phyloP scores from a whole-genome alignment of 164 flowering plant genomes.

The Umbilicus rupestris region DNA sequence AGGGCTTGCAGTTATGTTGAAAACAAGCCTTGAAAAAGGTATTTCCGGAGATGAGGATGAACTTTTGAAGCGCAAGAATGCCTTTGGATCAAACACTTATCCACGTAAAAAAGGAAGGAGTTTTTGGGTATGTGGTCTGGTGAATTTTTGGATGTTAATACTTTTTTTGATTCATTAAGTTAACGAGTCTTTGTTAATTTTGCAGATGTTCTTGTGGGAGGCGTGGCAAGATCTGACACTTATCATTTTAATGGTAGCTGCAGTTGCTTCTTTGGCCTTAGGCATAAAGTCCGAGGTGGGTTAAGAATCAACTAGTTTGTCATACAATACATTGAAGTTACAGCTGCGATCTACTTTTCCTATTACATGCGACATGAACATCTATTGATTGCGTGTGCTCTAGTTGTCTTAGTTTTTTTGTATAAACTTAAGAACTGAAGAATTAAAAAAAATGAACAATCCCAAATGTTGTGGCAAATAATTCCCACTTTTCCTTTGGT shows the following conservation, averaged over 20 bases:
- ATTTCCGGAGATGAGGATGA: conserved; percentile 65
- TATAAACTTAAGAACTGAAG: no score
- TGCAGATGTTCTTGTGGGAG: conserved; percentile 87
- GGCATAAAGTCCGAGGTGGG: conserved; percentile 96
- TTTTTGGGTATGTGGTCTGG: conserved; percentile 49
- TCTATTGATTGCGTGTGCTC: not conserved
- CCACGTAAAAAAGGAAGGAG: conserved; percentile 81
- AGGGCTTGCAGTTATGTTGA: conserved; percentile 51
- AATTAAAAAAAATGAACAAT: no score
- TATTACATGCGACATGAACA: not conserved
- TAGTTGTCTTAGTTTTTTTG: no score
- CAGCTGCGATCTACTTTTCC: not conserved
- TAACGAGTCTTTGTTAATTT: not conserved
- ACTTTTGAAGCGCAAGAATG: conserved; percentile 39
- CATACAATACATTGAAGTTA: not conserved
- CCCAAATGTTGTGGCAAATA: no score
- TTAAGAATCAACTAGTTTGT: not conserved
- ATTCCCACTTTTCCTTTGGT: no score
- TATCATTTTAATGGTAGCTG: conserved; percentile 90
- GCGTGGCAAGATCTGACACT: conserved; percentile 92
- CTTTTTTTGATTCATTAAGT: not conserved
- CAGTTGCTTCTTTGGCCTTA: conserved; percentile 74
- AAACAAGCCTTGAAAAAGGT: conserved; percentile 69
- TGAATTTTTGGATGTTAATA: not conserved
- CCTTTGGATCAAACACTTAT: conserved; percentile 85